These are phyloP conservation scores for Clarireedia monteithiana DNA, from an alignment of 2,329 filamentous ascomycete species.

Conservation along the genomic window DNA sequence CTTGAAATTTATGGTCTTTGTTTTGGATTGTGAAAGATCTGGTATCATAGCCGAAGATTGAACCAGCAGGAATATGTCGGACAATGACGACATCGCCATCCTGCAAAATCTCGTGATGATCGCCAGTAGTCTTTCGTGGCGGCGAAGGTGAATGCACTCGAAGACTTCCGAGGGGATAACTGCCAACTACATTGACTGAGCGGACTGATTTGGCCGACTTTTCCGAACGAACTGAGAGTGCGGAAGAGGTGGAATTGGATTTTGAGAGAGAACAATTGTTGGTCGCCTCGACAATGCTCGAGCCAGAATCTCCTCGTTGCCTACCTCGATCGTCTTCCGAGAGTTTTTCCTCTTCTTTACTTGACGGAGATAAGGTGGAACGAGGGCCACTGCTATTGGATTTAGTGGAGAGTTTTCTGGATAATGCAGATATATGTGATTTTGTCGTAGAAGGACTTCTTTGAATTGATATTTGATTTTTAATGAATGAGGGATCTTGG, in stretches of 20 bases:
- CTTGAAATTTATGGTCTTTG: slow-evolving; percentile 39
- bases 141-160: slow-evolving; percentile 30
- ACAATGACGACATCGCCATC: slow-evolving; percentile 43
- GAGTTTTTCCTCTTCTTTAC: slow-evolving; percentile 6
- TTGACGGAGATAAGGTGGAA: slow-evolving; percentile 8
- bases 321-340: slow-evolving; percentile 10
- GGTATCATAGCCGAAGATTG: slow-evolving; percentile 27
- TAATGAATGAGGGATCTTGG: slow-evolving; percentile 19
- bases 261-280: slow-evolving; percentile 19
- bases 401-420: slow-evolving; percentile 18
- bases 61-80: slow-evolving; percentile 38
- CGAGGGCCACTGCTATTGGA: slow-evolving; percentile 15
- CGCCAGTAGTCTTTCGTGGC: slow-evolving; percentile 9
- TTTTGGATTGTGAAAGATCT: slow-evolving; percentile 40
- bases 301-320: slow-evolving; percentile 12
- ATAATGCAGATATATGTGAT: slow-evolving; percentile 17
- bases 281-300: slow-evolving; percentile 9
- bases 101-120: slow-evolving; percentile 25
- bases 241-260: slow-evolving; percentile 17
- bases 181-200: slow-evolving; percentile 29
- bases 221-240: slow-evolving; percentile 10
- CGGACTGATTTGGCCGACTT: slow-evolving; percentile 28
- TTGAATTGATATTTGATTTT: slow-evolving; percentile 22
- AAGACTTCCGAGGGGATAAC: slow-evolving; percentile 36
- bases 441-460: slow-evolving; percentile 20